Evolutionary conservation across 2,329 filamentous ascomycete genomes (phyloP).

Genomic region (Beauveria australis): DNA sequence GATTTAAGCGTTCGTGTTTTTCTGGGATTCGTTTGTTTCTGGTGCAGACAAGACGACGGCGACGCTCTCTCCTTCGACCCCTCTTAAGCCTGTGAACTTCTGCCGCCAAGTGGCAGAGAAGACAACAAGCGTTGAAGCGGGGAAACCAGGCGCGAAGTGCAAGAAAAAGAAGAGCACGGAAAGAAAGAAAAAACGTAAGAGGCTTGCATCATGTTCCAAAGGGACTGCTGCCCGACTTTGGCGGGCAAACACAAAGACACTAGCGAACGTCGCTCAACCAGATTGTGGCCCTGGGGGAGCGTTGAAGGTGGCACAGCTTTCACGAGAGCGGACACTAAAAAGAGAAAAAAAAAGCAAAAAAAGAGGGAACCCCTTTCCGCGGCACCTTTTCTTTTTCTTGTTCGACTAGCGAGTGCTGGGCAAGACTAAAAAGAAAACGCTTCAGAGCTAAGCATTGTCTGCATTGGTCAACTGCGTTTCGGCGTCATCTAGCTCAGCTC

Average conservation of each 20-base stretch:
- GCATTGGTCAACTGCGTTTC: no score
- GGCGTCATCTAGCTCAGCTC: no score
- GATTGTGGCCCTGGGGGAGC: not conserved
- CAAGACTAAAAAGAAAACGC: not conserved
- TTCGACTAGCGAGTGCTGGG: not conserved
- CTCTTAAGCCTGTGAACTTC: not conserved
- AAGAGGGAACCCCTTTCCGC: not conserved
- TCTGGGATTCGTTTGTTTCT: not conserved
- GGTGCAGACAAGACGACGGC: not conserved
- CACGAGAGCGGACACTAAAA: not conserved
- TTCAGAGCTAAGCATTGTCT: not conserved
- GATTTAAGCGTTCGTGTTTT: not conserved
- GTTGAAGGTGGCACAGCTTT: not conserved
- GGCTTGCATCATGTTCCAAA: not conserved
- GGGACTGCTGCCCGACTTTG: not conserved
- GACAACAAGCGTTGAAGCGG: not conserved
- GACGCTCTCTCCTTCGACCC: no score
- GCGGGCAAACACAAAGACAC: slow-evolving; percentile 8
- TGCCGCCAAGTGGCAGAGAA: not conserved
- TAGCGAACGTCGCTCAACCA: not conserved
- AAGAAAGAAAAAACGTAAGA: not conserved
- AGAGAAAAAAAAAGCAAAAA: not conserved
- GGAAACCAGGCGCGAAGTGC: not conserved
- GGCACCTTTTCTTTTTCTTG: not conserved
- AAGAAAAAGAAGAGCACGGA: not conserved